A percentile compares a stretch with the other conserved stretches of the same genome.
phyloP scores from a whole-genome alignment of 208 protist genomes.

The Trichomonas vaginalis region DNA sequence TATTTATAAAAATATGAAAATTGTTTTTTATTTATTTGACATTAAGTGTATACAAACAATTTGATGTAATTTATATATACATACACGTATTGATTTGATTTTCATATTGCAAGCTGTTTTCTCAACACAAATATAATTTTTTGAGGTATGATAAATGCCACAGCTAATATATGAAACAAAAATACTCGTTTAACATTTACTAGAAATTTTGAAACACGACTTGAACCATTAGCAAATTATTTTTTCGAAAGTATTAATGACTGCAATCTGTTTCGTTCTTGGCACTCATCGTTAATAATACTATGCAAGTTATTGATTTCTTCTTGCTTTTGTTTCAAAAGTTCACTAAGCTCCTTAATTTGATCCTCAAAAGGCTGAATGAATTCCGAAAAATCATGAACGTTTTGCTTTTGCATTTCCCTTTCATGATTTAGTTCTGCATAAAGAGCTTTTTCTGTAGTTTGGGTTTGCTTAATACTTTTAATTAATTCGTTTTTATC shows the following conservation, averaged over 20 bases:
- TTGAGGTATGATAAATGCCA: no score
- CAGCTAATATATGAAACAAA: no score
- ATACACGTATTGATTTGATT: no score
- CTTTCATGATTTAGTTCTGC: not conserved
- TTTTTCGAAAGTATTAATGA: not conserved
- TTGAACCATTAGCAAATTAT: no score
- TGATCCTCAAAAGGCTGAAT: not conserved
- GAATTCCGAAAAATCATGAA: not conserved
- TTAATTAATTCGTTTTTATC: not conserved
- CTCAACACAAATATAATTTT: no score
- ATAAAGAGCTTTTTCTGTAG: not conserved
- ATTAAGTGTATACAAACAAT: no score
- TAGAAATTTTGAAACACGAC: no score
- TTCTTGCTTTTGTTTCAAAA: not conserved
- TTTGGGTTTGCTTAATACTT: not conserved
- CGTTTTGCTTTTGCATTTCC: not conserved
- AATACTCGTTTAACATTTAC: no score
- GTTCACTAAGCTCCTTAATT: not conserved
- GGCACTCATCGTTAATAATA: not conserved
- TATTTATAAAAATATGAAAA: no score
- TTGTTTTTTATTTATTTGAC: no score
- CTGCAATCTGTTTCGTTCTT: not conserved
- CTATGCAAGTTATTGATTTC: not conserved
- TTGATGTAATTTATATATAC: no score
- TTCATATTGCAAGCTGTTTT: no score